These are phyloP conservation scores for Trametes hirsuta DNA, from an alignment of 1,284 basidiomycete species.

Conservation along the genomic window DNA sequence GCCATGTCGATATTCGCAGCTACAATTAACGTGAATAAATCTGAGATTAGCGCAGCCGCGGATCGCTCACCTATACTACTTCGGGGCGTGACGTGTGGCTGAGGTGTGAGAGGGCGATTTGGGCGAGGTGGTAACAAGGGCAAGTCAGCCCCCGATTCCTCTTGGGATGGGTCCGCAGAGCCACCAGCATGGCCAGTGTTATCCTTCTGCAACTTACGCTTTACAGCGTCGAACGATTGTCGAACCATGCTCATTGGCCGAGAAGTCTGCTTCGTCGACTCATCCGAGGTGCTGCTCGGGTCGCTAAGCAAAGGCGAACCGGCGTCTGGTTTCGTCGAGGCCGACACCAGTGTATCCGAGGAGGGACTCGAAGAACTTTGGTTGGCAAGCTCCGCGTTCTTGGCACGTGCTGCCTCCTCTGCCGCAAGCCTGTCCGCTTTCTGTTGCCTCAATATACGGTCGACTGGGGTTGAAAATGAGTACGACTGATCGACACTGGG, in stretches of 20 bases:
- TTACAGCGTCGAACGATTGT: constrained; percentile 13
- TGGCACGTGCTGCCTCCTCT: constrained; percentile 47
- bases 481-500: no score
- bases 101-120: constrained; percentile 20
- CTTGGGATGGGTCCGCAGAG: not conserved
- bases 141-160: constrained; percentile 34
- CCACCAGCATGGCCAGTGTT: not conserved
- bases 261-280: constrained; percentile 4
- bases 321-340: constrained; percentile 5
- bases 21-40: constrained; percentile 29
- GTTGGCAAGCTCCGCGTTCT: constrained; percentile 5
- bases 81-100: constrained; percentile 52
- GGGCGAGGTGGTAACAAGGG: constrained; percentile 20
- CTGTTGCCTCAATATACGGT: constrained; percentile 89
- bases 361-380: constrained; percentile 13
- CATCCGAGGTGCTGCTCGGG: not conserved
- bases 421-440: constrained; percentile 71
- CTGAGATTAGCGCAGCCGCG: no score
- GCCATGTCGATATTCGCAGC: constrained; percentile 77
- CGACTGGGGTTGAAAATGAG: constrained; percentile 54
- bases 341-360: constrained; percentile 15
- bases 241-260: constrained; percentile 15
- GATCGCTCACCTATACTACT: constrained; percentile 59
- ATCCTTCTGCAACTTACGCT: constrained; percentile 3
- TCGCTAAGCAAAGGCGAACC: not conserved